A percentile compares a stretch with the other conserved stretches of the same genome.
These are phyloP conservation scores for Fraxinus quadrangulata DNA, from an alignment of 257 asterid genomes.

Conservation along the genomic window DNA sequence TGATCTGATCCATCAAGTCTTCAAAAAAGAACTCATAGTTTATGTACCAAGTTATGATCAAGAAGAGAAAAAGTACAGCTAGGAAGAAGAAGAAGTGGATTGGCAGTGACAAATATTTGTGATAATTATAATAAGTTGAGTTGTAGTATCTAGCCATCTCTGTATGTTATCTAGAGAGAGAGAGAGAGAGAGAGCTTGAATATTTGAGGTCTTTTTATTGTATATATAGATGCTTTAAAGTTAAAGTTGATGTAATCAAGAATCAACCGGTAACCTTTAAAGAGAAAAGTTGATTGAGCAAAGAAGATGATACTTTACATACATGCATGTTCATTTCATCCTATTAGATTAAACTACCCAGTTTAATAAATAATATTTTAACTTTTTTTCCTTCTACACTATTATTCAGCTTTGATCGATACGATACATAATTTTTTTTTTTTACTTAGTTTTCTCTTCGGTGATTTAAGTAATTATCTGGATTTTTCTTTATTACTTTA, in stretches of 20 bases:
- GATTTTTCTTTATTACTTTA: too few species aligned
- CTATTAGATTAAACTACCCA: too few species aligned
- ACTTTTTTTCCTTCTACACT: too few species aligned
- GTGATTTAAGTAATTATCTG: too few species aligned
- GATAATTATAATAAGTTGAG: slow-evolving; percentile 56
- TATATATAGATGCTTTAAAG: not conserved
- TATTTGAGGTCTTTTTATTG: not conserved
- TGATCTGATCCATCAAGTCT: slow-evolving; percentile 52
- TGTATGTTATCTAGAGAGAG: not conserved
- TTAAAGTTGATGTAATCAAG: not conserved
- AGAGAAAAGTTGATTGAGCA: not conserved
- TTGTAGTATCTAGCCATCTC: slow-evolving; percentile 66
- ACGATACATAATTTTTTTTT: too few species aligned
- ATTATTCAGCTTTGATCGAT: not conserved
- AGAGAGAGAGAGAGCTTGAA: not conserved
- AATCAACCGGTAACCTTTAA: not conserved
- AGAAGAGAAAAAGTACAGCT: slow-evolving; percentile 48
- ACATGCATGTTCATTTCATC: not conserved
- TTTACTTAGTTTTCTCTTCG: too few species aligned
- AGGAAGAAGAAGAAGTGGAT: slow-evolving; percentile 63
- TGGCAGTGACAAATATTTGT: slow-evolving; percentile 63
- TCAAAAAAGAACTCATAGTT: slow-evolving; percentile 58
- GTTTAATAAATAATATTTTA: too few species aligned
- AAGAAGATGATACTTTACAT: not conserved
- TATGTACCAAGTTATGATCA: slow-evolving; percentile 75